Percentiles rank a stretch among this genome's conserved stretches.
Evolutionary conservation across 441 rosid species (phyloP).

Genomic region (Jatropha podagrica): DNA sequence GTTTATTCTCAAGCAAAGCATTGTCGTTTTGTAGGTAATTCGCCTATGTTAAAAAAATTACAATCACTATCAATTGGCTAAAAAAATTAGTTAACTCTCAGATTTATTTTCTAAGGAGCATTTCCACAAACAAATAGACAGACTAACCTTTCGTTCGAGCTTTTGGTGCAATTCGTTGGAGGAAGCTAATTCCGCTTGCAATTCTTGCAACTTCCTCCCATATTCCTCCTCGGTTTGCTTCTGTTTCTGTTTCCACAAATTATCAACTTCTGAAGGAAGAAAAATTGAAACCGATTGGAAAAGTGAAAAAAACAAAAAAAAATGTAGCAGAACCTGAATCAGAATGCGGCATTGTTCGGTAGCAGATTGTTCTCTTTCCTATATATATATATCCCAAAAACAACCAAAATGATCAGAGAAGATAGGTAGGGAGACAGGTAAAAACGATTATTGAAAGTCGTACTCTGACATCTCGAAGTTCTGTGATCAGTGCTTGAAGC

Average conservation of each 20-base stretch:
- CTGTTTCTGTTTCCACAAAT: slow-evolving; percentile 49
- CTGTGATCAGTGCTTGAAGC: slow-evolving; percentile 58
- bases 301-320: background rate
- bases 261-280: background rate
- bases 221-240: slow-evolving; percentile 73
- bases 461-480: slow-evolving; percentile 68
- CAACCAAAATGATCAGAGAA: background rate
- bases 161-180: slow-evolving; percentile 50
- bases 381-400: slow-evolving; percentile 8
- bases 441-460: slow-evolving; percentile 1
- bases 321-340: slow-evolving; percentile 44
- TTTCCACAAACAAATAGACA: slow-evolving; percentile 29
- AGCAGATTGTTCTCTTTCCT: slow-evolving; percentile 64
- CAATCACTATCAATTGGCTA: background rate
- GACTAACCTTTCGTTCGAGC: slow-evolving; percentile 59
- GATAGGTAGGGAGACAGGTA: background rate
- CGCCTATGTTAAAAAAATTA: slow-evolving; percentile 36
- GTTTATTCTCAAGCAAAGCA: slow-evolving; percentile 63
- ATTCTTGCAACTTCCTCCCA: slow-evolving; percentile 51
- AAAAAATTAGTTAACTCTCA: background rate
- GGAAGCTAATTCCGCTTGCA: slow-evolving; percentile 52
- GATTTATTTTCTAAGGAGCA: slow-evolving; percentile 12
- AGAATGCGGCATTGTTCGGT: slow-evolving; percentile 44
- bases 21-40: slow-evolving; percentile 72
- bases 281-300: background rate